Evolutionary conservation across 805 yeast species (phyloP).

Genomic region (Kuraishia piskuri): DNA sequence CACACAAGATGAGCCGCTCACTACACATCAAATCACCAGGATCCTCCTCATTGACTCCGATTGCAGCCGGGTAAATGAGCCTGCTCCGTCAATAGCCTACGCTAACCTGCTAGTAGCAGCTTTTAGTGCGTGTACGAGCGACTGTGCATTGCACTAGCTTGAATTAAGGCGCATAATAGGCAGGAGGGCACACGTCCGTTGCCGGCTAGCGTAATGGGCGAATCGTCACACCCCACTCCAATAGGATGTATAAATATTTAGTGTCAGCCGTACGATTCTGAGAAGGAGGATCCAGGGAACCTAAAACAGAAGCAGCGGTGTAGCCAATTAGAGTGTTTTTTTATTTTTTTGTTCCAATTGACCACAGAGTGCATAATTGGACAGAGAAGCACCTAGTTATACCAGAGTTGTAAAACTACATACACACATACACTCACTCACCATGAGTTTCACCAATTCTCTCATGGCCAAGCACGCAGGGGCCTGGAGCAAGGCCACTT

Average conservation of each 20-base stretch:
- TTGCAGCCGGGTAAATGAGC: not conserved
- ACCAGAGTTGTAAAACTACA: not conserved
- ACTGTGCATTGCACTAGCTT: not conserved
- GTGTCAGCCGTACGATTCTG: too few species aligned
- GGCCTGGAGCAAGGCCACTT: constrained; percentile 21
- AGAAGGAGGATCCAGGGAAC: too few species aligned
- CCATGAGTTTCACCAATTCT: constrained; percentile 10
- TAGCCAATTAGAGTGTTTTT: too few species aligned
- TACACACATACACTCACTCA: not conserved
- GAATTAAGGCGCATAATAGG: not conserved
- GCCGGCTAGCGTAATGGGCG: not conserved
- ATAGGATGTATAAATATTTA: too few species aligned
- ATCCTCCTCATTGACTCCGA: too few species aligned
- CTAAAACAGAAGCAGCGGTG: too few species aligned
- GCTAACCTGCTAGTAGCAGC: not conserved
- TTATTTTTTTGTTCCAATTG: too few species aligned
- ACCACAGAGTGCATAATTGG: too few species aligned
- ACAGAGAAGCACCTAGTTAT: too few species aligned
- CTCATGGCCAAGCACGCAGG: constrained; percentile 16
- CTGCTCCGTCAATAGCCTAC: not conserved
- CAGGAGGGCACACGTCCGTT: not conserved
- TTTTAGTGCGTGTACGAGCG: not conserved
- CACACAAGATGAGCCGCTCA: too few species aligned
- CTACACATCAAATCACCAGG: too few species aligned
- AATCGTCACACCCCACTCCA: not conserved